These are phyloP conservation scores for Phlebopus sp. DNA, from an alignment of 1,284 basidiomycete genomes.

Conservation along the genomic window DNA sequence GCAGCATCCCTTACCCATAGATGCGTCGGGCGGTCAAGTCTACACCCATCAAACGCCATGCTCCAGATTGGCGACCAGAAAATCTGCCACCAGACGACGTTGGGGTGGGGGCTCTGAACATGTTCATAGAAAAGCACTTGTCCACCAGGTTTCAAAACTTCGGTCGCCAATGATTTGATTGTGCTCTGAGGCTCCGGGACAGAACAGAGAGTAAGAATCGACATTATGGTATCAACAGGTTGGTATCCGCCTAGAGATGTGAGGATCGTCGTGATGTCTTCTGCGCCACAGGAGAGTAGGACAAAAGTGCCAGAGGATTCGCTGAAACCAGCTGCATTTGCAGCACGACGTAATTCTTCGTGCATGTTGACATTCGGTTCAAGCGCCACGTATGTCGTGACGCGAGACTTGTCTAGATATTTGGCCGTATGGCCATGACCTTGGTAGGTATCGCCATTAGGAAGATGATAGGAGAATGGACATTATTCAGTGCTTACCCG, in stretches of 20 bases:
- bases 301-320: conserved; percentile 45
- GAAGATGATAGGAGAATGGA: background rate
- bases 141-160: conserved; percentile 56
- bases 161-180: conserved; percentile 41
- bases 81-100: conserved; percentile 63
- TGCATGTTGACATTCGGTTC: conserved; percentile 71
- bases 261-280: conserved; percentile 48
- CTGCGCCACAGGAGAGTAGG: conserved; percentile 54
- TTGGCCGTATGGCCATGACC: conserved; percentile 59
- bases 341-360: conserved; percentile 44
- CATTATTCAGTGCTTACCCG: conserved; percentile 37
- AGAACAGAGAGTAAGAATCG: conserved; percentile 58
- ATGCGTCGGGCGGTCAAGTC: conserved; percentile 56
- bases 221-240: conserved; percentile 55
- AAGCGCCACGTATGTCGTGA: conserved; percentile 64
- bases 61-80: conserved; percentile 69
- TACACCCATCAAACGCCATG: conserved; percentile 56
- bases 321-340: conserved; percentile 48
- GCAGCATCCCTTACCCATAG: conserved; percentile 45
- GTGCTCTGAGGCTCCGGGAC: conserved; percentile 49
- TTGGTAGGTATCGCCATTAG: conserved; percentile 21
- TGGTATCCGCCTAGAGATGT: conserved; percentile 38
- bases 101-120: conserved; percentile 46
- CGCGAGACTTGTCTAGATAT: conserved; percentile 54
- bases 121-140: conserved; percentile 65